Evolutionary conservation across 2,329 filamentous ascomycete species (phyloP).

Genomic region (Leptographium flavum): DNA sequence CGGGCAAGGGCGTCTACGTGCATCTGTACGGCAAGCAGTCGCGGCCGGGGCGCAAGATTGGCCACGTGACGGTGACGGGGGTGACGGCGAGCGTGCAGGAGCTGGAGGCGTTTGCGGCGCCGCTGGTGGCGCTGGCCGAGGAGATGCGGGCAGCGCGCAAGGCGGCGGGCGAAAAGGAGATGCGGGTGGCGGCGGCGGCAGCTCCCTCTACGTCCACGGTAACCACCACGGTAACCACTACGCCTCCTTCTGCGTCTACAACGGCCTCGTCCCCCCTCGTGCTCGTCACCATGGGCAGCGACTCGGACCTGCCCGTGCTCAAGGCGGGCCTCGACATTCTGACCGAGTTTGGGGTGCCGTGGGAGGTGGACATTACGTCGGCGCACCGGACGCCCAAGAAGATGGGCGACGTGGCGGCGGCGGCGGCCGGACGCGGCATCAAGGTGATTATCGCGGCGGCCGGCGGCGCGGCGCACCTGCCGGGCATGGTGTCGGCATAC

Average conservation of each 20-base stretch:
- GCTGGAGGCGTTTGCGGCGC: slow-evolving; percentile 42
- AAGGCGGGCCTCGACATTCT: slow-evolving; percentile 52
- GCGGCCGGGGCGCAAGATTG: slow-evolving; percentile 84
- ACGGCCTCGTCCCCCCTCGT: slow-evolving; percentile 31
- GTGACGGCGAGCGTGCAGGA: slow-evolving; percentile 48
- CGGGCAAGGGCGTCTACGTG: slow-evolving; percentile 40
- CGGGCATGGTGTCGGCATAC: slow-evolving; percentile 61
- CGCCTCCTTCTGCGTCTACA: not conserved
- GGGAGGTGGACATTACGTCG: slow-evolving; percentile 61
- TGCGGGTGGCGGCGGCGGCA: slow-evolving; percentile 20
- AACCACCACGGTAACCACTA: not conserved
- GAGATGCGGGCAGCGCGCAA: slow-evolving; percentile 41
- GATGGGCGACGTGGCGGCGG: slow-evolving; percentile 53
- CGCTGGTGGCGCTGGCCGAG: slow-evolving; percentile 53
- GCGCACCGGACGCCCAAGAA: slow-evolving; percentile 60
- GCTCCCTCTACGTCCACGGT: not conserved
- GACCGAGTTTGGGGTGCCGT: slow-evolving; percentile 55
- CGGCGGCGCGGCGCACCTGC: slow-evolving; percentile 58
- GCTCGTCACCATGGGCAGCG: slow-evolving; percentile 72
- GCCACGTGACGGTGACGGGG: slow-evolving; percentile 74
- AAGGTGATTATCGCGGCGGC: slow-evolving; percentile 65
- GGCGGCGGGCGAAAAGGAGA: slow-evolving; percentile 21
- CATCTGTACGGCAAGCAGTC: slow-evolving; percentile 90
- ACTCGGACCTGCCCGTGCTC: slow-evolving; percentile 59
- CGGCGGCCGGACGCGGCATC: slow-evolving; percentile 50